A percentile compares a stretch with the other conserved stretches of the same genome.
These are phyloP conservation scores for Polymyxa betae DNA, from an alignment of 208 protist species.

Conservation along the genomic window DNA sequence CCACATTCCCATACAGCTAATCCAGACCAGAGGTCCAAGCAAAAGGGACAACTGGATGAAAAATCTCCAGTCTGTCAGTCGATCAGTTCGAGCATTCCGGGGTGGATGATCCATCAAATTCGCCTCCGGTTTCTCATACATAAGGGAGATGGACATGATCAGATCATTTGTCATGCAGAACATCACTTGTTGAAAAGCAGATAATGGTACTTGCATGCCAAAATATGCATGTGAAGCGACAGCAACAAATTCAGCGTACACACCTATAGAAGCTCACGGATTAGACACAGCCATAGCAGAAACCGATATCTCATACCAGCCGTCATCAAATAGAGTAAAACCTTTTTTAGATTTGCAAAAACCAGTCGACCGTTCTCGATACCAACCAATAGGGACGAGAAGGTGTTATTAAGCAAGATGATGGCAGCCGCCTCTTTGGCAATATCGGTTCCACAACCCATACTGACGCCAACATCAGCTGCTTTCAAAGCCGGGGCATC, in stretches of 20 bases:
- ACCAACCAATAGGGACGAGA: not conserved
- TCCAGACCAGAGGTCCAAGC: not conserved
- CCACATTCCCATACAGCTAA: not conserved
- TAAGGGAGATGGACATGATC: conserved; percentile 64
- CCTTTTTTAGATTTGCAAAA: conserved; percentile 87
- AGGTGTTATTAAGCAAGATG: conserved; percentile 71
- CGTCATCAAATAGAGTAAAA: conserved; percentile 79
- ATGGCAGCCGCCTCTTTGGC: conserved; percentile 81
- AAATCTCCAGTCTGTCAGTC: conserved; percentile 58
- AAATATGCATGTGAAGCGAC: not conserved
- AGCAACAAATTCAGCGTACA: not conserved
- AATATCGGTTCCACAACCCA: conserved; percentile 81
- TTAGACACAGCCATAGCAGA: conserved; percentile 74
- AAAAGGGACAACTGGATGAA: not conserved
- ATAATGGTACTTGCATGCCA: not conserved
- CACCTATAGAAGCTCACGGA: no score
- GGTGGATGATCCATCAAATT: conserved; percentile 68
- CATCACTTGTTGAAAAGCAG: not conserved
- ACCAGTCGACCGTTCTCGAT: conserved; percentile 79
- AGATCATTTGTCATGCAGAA: conserved; percentile 41
- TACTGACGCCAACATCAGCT: conserved; percentile 80
- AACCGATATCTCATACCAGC: conserved; percentile 75
- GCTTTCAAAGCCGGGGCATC: conserved; percentile 52
- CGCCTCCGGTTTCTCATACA: conserved; percentile 61
- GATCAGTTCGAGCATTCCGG: conserved; percentile 60